Evolutionary conservation across 441 rosid species (phyloP).

Genomic region (Breynia disticha): DNA sequence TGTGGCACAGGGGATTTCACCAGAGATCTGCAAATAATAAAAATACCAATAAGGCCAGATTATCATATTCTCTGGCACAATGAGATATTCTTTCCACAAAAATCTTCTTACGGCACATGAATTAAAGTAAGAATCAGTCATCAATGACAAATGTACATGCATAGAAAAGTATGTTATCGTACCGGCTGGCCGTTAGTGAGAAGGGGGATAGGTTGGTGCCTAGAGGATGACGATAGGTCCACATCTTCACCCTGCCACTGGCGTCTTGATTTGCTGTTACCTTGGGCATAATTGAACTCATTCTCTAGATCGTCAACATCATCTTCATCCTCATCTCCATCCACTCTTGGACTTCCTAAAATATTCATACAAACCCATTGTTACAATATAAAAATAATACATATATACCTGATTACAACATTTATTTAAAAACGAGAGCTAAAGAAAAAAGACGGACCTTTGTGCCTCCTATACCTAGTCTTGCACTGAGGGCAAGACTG

Average conservation of each 20-base stretch:
- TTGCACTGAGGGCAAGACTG: constrained; percentile 95
- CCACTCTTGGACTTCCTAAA: constrained; percentile 81
- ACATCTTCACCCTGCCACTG: constrained; percentile 76
- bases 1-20: constrained; percentile 76
- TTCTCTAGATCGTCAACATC: constrained; percentile 89
- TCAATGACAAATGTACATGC: neutral
- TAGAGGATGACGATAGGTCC: constrained; percentile 73
- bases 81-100: neutral
- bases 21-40: constrained; percentile 48
- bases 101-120: neutral
- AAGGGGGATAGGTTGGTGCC: constrained; percentile 85
- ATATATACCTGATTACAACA: neutral
- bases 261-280: constrained; percentile 44
- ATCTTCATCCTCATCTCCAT: constrained; percentile 94
- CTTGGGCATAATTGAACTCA: constrained; percentile 70
- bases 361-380: constrained; percentile 7
- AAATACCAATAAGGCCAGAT: neutral
- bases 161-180: constrained; percentile 13
- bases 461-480: constrained; percentile 83
- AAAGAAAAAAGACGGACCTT: constrained; percentile 38
- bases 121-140: neutral
- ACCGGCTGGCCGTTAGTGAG: constrained; percentile 83
- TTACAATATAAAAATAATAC: neutral
- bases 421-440: neutral
- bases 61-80: neutral